Evolutionary conservation across 2,329 filamentous ascomycete genomes (phyloP), one percentile per base, ranked within the genome.

Genomic region (Cadophora luteo-olivacea): DNA sequence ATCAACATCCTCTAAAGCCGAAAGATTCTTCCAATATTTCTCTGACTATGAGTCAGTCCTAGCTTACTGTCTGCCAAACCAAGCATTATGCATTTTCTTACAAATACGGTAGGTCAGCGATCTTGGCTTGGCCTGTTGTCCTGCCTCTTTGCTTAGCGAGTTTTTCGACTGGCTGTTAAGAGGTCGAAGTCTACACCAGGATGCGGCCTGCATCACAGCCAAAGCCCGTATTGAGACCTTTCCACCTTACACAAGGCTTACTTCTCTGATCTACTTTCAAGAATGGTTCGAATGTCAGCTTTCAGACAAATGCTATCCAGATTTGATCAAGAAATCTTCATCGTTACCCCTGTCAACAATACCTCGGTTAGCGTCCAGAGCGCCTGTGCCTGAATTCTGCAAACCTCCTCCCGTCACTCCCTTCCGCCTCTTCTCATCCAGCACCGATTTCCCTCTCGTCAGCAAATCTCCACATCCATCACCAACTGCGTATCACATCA

Each of bases 301-400:
- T n/a, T 8, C n/a, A 38, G 29, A 33, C 19, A 33, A 29, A 32
- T 32, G 33, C 29, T n/a, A 6, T 58, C 19, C 4, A 7, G 16
- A 58, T 38, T 38, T 16, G 3, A 38, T 16, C 22, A 22, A 58
- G 55, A 38, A 38, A 14, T 58, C 32, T 58, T 24, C 55, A 58
- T 58, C n/a, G 24, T 24, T 38, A 29, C 36, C n/a, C 36, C n/a
- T 60, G 36, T 41, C 22, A 60, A 25, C 12, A 36, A 45, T 8
- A 22, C 33, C 57, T 60, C 57, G 36, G 33, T 45, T 45, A 60
- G 36, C 57, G 19, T 25, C n/a, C 38, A 32, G 9, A 19, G 60
- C 41, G 38, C 29, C 12, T 62, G 60, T 62, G 51, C 60, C 60
- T 62, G 45, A 29, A 51, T 49, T 61, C n/a, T 41, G 51, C 41